These are phyloP conservation scores for Smittium culicis DNA, from an alignment of 371 early-diverging fungal genomes.

Conservation along the genomic window DNA sequence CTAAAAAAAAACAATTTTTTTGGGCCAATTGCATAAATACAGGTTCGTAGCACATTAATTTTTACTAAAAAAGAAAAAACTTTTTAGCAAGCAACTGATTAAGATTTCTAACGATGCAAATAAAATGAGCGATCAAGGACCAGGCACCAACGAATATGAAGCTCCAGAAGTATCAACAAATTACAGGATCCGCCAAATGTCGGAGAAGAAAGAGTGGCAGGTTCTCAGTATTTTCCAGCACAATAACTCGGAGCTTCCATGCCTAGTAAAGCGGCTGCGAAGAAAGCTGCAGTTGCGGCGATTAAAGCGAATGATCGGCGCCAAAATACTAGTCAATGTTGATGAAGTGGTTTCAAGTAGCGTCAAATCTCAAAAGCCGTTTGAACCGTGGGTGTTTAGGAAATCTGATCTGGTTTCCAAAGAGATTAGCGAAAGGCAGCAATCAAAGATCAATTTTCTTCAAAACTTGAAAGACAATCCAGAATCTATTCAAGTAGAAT, in stretches of 20 bases:
- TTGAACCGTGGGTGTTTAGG: background rate
- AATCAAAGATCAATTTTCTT: background rate
- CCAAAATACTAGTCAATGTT: slow-evolving; percentile 39
- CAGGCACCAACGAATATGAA: too few species aligned
- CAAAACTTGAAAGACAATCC: background rate
- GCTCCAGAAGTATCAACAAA: background rate
- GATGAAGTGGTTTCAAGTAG: background rate
- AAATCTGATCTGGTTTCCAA: background rate
- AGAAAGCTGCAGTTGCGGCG: slow-evolving; percentile 50
- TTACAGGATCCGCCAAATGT: slow-evolving; percentile 9
- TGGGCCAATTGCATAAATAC: too few species aligned
- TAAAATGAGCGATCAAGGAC: too few species aligned
- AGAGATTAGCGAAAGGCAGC: background rate
- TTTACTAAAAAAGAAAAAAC: too few species aligned
- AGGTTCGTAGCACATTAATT: too few species aligned
- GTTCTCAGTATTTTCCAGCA: slow-evolving; percentile 16
- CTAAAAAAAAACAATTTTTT: too few species aligned
- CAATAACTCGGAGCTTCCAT: slow-evolving; percentile 27
- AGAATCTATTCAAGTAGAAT: background rate
- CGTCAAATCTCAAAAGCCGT: background rate
- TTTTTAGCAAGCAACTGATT: too few species aligned
- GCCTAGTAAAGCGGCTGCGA: slow-evolving; percentile 40
- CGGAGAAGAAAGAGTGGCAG: slow-evolving; percentile 27
- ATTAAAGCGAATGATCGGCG: slow-evolving; percentile 44
- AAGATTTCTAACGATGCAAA: too few species aligned